Evolutionary conservation across 2,329 filamentous ascomycete genomes (phyloP).

Genomic region (Diaporthe caulivora): DNA sequence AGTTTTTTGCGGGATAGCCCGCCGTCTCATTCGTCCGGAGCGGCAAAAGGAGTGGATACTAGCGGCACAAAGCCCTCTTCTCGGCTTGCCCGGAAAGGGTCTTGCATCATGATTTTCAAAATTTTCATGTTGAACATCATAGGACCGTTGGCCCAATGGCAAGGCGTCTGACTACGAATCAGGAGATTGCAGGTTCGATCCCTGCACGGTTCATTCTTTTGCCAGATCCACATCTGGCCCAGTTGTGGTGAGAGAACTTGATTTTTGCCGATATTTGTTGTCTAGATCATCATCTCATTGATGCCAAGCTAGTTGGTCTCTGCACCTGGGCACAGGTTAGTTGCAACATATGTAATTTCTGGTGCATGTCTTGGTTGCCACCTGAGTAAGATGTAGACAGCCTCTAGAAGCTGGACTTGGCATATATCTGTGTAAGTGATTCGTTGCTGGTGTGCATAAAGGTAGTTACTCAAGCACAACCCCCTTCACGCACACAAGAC

Average conservation of each 20-base stretch:
- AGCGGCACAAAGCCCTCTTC: not conserved
- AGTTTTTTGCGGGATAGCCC: not conserved
- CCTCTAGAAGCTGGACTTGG: no score
- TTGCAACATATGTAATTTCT: not conserved
- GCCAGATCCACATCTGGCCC: accelerated
- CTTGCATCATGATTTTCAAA: accelerated
- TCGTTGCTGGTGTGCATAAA: no score
- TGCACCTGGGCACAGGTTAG: no score
- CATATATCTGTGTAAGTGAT: no score
- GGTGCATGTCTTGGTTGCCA: not conserved
- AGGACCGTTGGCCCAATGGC: conserved; percentile 47
- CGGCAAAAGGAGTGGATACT: not conserved
- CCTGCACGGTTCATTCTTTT: conserved; percentile 46
- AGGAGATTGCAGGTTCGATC: conserved; percentile 54
- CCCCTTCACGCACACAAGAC: no score
- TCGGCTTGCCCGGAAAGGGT: not conserved
- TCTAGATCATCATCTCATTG: not conserved
- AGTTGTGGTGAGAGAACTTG: no score
- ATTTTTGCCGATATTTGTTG: not conserved
- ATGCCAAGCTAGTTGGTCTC: not conserved
- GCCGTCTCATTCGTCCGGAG: not conserved
- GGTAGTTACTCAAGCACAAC: no score
- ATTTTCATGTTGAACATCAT: not conserved
- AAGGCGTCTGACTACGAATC: conserved; percentile 55
- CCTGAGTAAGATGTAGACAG: no score